Conservation (phyloP, 768 basidiomycete genomes). For the Rickenella mellea region DNA sequence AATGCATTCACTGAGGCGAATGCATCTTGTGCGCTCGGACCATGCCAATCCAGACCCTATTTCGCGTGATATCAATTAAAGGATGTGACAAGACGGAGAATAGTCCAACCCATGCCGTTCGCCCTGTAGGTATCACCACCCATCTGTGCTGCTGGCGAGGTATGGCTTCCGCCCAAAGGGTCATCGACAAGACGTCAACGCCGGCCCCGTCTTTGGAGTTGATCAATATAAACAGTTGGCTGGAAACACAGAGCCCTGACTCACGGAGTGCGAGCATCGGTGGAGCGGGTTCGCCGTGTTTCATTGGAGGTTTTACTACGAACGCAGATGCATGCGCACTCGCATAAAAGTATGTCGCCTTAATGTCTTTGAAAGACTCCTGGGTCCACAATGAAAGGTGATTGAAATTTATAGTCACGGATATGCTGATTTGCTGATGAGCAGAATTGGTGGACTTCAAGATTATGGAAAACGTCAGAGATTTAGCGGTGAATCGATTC, state of each 20-base stretch:
- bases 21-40: constrained; percentile 64
- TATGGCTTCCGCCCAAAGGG: constrained; percentile 58
- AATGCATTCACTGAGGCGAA: constrained; percentile 57
- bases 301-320: constrained; percentile 43
- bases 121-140: constrained; percentile 75
- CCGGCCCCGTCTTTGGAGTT: constrained; percentile 72
- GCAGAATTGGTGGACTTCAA: too few species aligned
- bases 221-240: too few species aligned
- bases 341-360: constrained; percentile 50
- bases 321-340: constrained; percentile 48
- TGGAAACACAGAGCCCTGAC: constrained; percentile 13
- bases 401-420: constrained; percentile 30
- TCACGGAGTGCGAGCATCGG: constrained; percentile 59
- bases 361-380: constrained; percentile 29
- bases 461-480: constrained; percentile 28
- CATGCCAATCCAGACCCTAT: constrained; percentile 91
- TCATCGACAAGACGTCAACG: constrained; percentile 48
- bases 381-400: constrained; percentile 35
- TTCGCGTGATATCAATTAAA: not conserved
- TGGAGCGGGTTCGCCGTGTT: constrained; percentile 22
- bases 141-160: constrained; percentile 53
- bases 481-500: constrained; percentile 21
- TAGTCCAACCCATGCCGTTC: constrained; percentile 65
- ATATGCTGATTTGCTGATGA: too few species aligned
- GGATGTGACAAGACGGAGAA: not conserved